A percentile compares a stretch with the other conserved stretches of the same genome.
Conservation (phyloP, 257 asterid species). For the Echium plantagineum region DNA sequence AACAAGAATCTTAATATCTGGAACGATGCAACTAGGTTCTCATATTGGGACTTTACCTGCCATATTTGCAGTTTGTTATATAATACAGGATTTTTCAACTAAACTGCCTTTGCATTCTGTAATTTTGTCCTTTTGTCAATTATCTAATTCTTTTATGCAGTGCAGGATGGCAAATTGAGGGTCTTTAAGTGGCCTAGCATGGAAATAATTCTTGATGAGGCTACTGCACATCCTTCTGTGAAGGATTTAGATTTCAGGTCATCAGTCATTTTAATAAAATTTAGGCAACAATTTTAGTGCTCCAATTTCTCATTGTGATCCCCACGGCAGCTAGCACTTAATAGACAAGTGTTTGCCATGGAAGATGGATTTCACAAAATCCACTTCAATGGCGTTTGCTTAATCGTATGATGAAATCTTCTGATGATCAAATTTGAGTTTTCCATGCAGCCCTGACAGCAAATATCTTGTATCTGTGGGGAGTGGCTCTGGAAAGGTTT, state of each 20-base stretch:
- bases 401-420: neutral
- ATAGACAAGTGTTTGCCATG: neutral
- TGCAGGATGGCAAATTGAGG: constrained; percentile 91
- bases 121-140: constrained; percentile 1
- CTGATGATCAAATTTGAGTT: constrained; percentile 3
- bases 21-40: neutral
- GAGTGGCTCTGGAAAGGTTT: constrained; percentile 77
- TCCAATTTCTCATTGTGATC: neutral
- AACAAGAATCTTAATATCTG: neutral
- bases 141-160: constrained; percentile 24
- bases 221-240: constrained; percentile 58
- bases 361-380: too few species aligned
- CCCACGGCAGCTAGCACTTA: neutral
- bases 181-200: constrained; percentile 86
- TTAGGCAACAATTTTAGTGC: neutral
- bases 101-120: neutral
- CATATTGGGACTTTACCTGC: neutral
- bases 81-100: too few species aligned
- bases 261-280: neutral
- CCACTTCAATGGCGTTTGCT: neutral
- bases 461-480: constrained; percentile 85
- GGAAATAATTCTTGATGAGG: constrained; percentile 56
- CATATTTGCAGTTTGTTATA: neutral
- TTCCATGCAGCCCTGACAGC: constrained; percentile 67
- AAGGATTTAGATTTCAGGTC: constrained; percentile 94